Evolutionary conservation across 768 basidiomycete genomes (phyloP), one percentile per base, ranked within the genome.

Genomic region (Lenzites betulinus): DNA sequence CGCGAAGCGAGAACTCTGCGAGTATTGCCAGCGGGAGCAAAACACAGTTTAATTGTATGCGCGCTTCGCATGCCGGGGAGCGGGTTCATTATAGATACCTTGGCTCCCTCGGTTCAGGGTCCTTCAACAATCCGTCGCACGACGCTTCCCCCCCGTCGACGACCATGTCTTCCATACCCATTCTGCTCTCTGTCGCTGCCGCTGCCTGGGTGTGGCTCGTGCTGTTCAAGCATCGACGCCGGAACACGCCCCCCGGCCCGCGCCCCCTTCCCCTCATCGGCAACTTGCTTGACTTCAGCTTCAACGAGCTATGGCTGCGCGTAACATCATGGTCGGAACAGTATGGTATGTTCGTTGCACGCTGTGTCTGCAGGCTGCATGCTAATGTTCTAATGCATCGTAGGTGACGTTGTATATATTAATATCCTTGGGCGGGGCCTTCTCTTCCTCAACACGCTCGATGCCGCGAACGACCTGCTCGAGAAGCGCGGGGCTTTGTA

Each of bases 401-500:
- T 13, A 20, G 89, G 89, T 51, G 82, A 81, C 49, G 74, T 90
- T 66, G 82, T 85, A 0, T 85, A 88, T 66, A 71, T 90, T 33
- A 84, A 86, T 65, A 73, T 89, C 25, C 77, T 88, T 42, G 87
- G 88, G 0, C 83, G 88, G 61, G 80, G 82, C 3, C 79, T 92
- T 39, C 76, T 91, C 35, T 87, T 92, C 73, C 67, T 90, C 53
- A 88, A 85, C 72, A 81, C 80, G 38, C 77, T 79, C 7, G 79
- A 87, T 42, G 84, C 79, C 0, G 81, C 79, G 0, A 75, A 76
- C 41, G 89, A 90, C 33, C 73, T 92, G 57, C 74, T 92, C 64
- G 90, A 92, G 58, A 87, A 83, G 67, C 81, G 83, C 26, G 87
- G 88, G 7, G 75, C 80, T 9, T 84, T 89, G 28, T 92, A 90